A percentile compares a stretch with the other conserved stretches of the same genome.
phyloP scores from a whole-genome alignment of 129 eudicot species.

The Scalesia atractyloides region DNA sequence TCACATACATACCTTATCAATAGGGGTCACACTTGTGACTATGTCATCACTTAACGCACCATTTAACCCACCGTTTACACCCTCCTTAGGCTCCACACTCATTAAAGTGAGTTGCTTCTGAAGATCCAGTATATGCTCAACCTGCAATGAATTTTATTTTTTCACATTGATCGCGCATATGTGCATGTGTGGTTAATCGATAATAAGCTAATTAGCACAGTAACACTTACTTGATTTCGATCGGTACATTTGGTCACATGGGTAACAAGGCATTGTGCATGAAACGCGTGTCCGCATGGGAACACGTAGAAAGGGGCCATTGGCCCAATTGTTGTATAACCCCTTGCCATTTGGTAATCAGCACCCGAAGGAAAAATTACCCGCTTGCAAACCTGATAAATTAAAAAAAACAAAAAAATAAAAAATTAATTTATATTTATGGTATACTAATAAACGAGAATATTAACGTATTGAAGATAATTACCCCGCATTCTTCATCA shows the following conservation, averaged over 20 bases:
- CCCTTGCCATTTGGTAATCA: conserved; percentile 60
- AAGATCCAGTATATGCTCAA: conserved; percentile 83
- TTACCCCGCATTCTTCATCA: conserved; percentile 98
- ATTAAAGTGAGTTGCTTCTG: conserved; percentile 89
- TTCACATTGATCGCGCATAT: background rate
- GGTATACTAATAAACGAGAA: background rate
- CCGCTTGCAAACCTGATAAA: conserved; percentile 66
- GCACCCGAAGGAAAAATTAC: conserved; percentile 67
- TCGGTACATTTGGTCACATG: conserved; percentile 83
- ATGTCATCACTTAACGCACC: conserved; percentile 38
- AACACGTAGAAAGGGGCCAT: conserved; percentile 98
- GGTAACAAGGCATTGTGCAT: conserved; percentile 84
- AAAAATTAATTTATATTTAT: background rate
- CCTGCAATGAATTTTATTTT: conserved; percentile 46
- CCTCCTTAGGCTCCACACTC: conserved; percentile 59
- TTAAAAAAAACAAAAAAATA: background rate
- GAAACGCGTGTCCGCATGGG: conserved; percentile 97
- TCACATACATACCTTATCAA: conserved; percentile 61
- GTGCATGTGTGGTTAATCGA: background rate
- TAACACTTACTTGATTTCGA: conserved; percentile 67
- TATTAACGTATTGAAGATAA: conserved; percentile 10
- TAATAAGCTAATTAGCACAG: background rate
- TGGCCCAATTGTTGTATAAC: conserved; percentile 72
- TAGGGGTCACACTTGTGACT: conserved; percentile 59
- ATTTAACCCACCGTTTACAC: conserved; percentile 48